Conservation (phyloP, 2,329 filamentous ascomycete species). For the Chaetomiaceae sp. region DNA sequence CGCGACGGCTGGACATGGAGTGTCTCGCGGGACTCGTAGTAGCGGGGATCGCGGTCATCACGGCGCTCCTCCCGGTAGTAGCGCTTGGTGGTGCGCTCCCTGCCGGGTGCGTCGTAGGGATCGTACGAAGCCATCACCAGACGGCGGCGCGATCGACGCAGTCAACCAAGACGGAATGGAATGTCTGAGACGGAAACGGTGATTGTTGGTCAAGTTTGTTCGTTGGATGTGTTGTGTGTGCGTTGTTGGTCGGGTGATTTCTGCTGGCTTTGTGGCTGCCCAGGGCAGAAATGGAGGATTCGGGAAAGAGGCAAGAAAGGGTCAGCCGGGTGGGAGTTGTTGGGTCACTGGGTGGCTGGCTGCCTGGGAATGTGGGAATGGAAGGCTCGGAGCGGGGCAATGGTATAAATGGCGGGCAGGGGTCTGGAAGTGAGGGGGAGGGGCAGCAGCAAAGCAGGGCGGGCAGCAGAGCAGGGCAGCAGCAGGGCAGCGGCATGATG, state of each 20-base stretch:
- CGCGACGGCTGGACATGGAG: conserved; percentile 42
- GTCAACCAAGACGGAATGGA: neutral
- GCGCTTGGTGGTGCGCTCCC: conserved; percentile 43
- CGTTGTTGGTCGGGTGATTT: neutral
- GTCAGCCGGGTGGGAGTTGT: conserved; percentile 1
- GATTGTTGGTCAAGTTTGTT: neutral
- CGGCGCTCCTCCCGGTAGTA: conserved; percentile 52
- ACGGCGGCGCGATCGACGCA: conserved; percentile 6
- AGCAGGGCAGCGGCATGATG: no score
- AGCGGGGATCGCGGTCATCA: conserved; percentile 48
- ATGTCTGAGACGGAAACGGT: neutral
- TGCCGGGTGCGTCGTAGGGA: conserved; percentile 42
- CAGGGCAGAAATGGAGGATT: neutral
- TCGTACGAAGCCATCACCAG: conserved; percentile 48
- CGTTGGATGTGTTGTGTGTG: neutral
- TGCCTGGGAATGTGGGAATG: neutral
- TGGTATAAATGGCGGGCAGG: conserved; percentile 8
- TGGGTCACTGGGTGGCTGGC: neutral
- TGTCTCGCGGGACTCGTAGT: conserved; percentile 48
- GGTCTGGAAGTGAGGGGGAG: neutral
- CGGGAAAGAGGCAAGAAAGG: neutral
- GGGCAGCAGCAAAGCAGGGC: neutral
- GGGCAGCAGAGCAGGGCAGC: neutral
- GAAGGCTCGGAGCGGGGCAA: conserved; percentile 12
- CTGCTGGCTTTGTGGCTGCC: neutral